These are phyloP conservation scores for Solanum hybrid DNA, from an alignment of 305 asterid species.

Conservation along the genomic window DNA sequence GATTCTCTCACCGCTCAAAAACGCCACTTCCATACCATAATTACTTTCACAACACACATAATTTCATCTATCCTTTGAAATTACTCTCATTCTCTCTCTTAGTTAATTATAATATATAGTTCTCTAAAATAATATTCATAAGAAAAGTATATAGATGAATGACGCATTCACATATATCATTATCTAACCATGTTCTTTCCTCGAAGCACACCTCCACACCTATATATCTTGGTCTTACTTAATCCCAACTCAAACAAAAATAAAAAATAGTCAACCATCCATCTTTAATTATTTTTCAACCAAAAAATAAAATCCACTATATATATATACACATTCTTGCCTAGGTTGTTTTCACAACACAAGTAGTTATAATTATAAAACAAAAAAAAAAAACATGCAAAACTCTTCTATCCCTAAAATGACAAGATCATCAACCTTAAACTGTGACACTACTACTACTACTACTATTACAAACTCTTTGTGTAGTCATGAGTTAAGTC, in stretches of 20 bases:
- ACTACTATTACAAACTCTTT: background rate
- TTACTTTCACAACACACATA: no score
- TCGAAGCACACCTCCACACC: background rate
- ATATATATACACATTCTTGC: background rate
- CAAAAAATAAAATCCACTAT: background rate
- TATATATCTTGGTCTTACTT: background rate
- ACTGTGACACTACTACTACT: background rate
- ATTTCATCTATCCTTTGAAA: background rate
- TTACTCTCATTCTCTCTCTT: background rate
- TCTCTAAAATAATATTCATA: background rate
- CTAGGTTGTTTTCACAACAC: background rate
- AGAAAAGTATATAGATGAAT: background rate
- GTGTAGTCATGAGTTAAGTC: conserved; percentile 5
- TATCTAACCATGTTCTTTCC: background rate
- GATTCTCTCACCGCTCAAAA: no score
- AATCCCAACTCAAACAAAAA: background rate
- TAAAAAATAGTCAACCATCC: background rate
- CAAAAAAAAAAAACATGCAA: background rate
- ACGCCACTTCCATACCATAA: no score
- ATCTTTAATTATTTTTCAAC: background rate
- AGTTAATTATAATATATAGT: background rate
- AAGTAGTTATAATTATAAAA: background rate
- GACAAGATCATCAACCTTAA: background rate
- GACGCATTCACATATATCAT: conserved; percentile 1
- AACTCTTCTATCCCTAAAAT: background rate